Evolutionary conservation across 2,329 filamentous ascomycete genomes (phyloP).

Genomic region (Dryadomyces sulphureus): DNA sequence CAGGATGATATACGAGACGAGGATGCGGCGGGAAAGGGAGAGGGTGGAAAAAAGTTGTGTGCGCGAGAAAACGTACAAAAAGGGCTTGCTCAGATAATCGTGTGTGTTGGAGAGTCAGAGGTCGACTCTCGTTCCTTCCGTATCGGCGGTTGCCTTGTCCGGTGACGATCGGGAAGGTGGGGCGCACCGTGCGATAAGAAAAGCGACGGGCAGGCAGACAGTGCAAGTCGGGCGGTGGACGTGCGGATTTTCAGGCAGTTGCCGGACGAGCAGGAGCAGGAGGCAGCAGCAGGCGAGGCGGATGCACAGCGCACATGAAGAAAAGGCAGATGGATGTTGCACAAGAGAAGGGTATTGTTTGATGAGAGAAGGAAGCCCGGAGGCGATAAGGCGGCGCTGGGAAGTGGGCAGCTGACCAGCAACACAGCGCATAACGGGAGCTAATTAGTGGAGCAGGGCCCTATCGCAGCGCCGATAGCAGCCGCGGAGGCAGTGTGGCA

Average conservation of each 20-base stretch:
- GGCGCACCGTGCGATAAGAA: conserved; percentile 1
- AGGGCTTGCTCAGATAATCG: background rate
- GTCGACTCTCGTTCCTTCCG: too few species aligned
- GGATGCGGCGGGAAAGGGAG: background rate
- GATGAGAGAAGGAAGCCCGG: background rate
- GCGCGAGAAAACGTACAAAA: background rate
- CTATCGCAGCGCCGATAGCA: conserved; percentile 1
- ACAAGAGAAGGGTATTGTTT: background rate
- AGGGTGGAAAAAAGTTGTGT: background rate
- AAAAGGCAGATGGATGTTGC: background rate
- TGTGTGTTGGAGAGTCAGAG: background rate
- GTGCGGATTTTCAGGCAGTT: background rate
- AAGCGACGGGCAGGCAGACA: background rate
- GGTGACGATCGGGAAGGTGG: conserved; percentile 1
- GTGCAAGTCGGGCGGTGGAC: background rate
- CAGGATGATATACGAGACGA: background rate
- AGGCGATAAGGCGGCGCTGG: background rate
- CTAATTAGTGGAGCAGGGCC: background rate
- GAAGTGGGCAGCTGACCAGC: background rate
- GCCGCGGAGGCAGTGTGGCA: background rate
- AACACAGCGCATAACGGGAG: background rate
- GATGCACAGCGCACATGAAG: background rate
- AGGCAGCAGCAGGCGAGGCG: background rate
- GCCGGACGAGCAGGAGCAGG: background rate
- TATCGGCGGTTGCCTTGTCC: conserved; percentile 1